Conservation (phyloP, 2,329 filamentous ascomycete species). For the Penicillium sp. region DNA sequence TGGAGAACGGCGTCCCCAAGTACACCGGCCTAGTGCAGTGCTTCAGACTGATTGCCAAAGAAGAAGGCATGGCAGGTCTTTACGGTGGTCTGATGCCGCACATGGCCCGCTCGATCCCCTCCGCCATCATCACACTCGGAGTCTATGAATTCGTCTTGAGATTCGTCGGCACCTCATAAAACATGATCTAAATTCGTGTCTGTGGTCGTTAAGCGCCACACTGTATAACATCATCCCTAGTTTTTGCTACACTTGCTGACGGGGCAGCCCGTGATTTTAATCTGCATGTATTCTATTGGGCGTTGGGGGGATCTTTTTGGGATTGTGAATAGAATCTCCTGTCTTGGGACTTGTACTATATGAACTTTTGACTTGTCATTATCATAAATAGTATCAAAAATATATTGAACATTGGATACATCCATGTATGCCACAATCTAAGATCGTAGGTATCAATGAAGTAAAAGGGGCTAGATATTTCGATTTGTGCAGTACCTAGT, state of each 20-base stretch:
- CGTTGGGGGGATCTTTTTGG: slow-evolving; percentile 12
- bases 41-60: slow-evolving; percentile 34
- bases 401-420: neutral
- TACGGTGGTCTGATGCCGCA: slow-evolving; percentile 40
- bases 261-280: slow-evolving; percentile 9
- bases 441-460: neutral
- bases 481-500: neutral
- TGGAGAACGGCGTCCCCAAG: slow-evolving; percentile 35
- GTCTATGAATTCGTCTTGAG: slow-evolving; percentile 40
- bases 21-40: slow-evolving; percentile 39
- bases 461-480: neutral
- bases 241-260: slow-evolving; percentile 2
- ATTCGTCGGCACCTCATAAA: slow-evolving; percentile 14
- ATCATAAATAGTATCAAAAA: slow-evolving; percentile 2
- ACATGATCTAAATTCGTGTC: neutral
- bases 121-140: slow-evolving; percentile 38
- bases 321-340: slow-evolving; percentile 22
- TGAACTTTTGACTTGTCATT: neutral
- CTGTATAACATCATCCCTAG: slow-evolving; percentile 17
- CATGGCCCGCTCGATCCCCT: slow-evolving; percentile 36
- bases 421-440: neutral
- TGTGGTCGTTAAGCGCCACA: neutral
- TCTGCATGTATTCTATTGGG: slow-evolving; percentile 21
- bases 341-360: slow-evolving; percentile 19
- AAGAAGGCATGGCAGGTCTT: slow-evolving; percentile 37